Conservation (phyloP, 495 filamentous ascomycete species). For the Friedmanniomyces simplex region DNA sequence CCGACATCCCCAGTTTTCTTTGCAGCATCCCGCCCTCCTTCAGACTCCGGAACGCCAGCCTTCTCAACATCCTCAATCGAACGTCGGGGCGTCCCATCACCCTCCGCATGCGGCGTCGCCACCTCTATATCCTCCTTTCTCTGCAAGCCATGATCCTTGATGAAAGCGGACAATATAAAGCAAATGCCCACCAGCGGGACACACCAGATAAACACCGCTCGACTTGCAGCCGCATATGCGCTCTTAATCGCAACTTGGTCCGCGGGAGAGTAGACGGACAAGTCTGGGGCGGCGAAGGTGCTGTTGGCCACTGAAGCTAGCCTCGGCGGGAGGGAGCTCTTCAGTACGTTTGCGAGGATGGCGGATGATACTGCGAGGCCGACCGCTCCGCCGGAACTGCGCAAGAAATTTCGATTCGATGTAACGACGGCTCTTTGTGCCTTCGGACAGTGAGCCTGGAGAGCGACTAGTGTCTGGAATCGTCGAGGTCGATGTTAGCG, state of each 20-base stretch:
- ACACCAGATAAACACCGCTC: constrained; percentile 44
- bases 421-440: constrained; percentile 52
- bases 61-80: constrained; percentile 4
- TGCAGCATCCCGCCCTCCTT: neutral
- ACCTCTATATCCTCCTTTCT: constrained; percentile 32
- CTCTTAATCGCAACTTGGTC: constrained; percentile 36
- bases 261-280: constrained; percentile 26
- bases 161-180: constrained; percentile 41
- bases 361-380: constrained; percentile 53
- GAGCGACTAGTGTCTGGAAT: constrained; percentile 41
- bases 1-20: neutral
- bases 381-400: constrained; percentile 48
- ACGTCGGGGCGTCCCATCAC: neutral
- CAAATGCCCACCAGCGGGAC: constrained; percentile 46
- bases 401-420: constrained; percentile 53
- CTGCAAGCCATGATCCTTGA: constrained; percentile 45
- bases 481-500: neutral
- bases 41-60: neutral
- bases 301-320: constrained; percentile 37
- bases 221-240: constrained; percentile 44
- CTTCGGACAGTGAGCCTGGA: constrained; percentile 50
- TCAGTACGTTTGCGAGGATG: constrained; percentile 42
- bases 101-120: neutral
- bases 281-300: constrained; percentile 35
- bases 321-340: constrained; percentile 7